Evolutionary conservation across 495 filamentous ascomycete genomes (phyloP).

Genomic region (Platismatia glauca): DNA sequence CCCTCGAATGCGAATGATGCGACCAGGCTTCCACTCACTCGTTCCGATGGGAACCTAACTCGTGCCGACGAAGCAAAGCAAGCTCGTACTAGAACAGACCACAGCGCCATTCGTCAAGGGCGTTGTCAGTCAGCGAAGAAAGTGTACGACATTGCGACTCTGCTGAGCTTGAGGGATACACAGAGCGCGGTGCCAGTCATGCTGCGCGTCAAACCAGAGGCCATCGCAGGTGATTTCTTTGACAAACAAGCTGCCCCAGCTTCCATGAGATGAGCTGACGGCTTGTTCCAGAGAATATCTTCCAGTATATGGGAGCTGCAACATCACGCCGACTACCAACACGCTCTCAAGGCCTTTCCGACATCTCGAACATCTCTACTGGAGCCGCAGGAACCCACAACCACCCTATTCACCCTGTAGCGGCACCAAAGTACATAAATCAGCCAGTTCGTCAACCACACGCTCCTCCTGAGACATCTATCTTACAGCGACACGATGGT

Average conservation of each 20-base stretch:
- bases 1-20: not conserved
- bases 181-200: constrained; percentile 16
- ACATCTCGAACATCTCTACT: constrained; percentile 14
- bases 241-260: not conserved
- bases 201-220: constrained; percentile 19
- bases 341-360: constrained; percentile 13
- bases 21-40: constrained; percentile 2
- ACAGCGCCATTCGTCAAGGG: not conserved
- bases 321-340: not conserved
- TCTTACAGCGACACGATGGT: constrained; percentile 31
- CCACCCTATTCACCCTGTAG: not conserved
- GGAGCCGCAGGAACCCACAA: not conserved
- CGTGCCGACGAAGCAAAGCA: not conserved
- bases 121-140: not conserved
- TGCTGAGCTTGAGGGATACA: constrained; percentile 14
- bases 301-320: constrained; percentile 19
- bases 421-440: not conserved
- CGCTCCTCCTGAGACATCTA: constrained; percentile 23
- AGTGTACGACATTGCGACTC: constrained; percentile 16
- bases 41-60: not conserved
- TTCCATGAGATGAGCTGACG: not conserved
- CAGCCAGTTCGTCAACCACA: constrained; percentile 20
- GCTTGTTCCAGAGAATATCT: constrained; percentile 14
- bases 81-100: not conserved
- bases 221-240: constrained; percentile 16